Evolutionary conservation across 495 filamentous ascomycete genomes (phyloP), one percentile per base, ranked within the genome.

Genomic region (Aspergillus nidulans): DNA sequence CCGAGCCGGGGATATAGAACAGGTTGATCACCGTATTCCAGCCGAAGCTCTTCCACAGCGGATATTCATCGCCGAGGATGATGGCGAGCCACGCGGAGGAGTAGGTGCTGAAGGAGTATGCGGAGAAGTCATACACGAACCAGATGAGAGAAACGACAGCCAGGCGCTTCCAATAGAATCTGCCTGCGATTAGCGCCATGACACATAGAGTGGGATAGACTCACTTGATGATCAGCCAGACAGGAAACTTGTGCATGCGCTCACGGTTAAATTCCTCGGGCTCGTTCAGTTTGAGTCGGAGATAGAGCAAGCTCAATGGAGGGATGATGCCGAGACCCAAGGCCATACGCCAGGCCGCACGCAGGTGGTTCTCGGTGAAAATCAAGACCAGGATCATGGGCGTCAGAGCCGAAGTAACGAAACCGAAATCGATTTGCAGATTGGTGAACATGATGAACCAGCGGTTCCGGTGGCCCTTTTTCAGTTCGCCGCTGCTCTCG

Each of bases 361-460:
- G 79, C 47, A 87, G 75, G 63, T 90, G 84, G n/a, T 77, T 62
- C 61, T 90, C 84, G 15, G 81, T 79, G 44, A 77, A 85, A 40
- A 87, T 85, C 51, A 87, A 77, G 6, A 87, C 82, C 13, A 94
- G 72, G 32, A 94, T 76, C 75, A 77, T 84, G 3, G 89, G 86
- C 2, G 90, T 83, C 43, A 95, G 79, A 0, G 88, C 82, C 2
- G 88, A 84, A 39, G 88, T 70, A 4, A 94, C 87, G 47, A 89
- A 92, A 0, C 85, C 90, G 21, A 79, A 79, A 66, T 95, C 89
- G 56, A 97, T 95, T 74, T 88, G 85, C 30, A 88, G 80, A 71
- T 96, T 96, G 41, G 91, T 97, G 69, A 95, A 96, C 59, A 95
- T 77, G 63, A 95, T 90, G 69, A 96, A 97, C 89, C 89, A 95